Base-by-base conservation (phyloP, 768 basidiomycete genomes). In the Cystofilobasidium capitatum region DNA sequence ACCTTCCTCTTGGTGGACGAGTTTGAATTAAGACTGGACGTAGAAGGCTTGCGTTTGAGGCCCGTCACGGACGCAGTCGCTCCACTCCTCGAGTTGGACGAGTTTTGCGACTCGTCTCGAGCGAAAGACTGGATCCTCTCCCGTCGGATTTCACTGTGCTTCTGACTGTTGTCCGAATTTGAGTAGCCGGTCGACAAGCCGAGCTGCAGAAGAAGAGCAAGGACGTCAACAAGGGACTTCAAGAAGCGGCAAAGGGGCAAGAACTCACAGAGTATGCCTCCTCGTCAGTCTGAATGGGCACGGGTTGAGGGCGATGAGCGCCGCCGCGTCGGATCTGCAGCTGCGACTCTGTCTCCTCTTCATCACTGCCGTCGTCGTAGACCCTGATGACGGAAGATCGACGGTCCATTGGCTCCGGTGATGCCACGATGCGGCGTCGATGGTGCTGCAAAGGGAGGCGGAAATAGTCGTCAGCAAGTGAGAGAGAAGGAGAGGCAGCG, bases 181-280 rank as follows among this genome's bases (percentile, higher is more conserved):
- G 51, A 55, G 31, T 55, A 55, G 51, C 51, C 51, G 51, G 51
- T 55, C 51, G 51, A 31, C 8, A 55, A 26, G 29, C 51, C 51
- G 51, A 55, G 51, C 51, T 55, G 51, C 4, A 22, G 51, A 5
- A 5, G 5, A 2, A 16, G 51, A 17, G 17, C 29, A 1, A 16
- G n/a, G 49, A 54, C 40, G 49, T 26, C 26, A 31, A 31, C n/a
- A 31, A 54, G 7, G 26, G 47, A 49, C 12, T 16, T 16, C 20
- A 49, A n/a, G 20, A 24, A 49, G 8, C 47, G 22, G 9, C 47
- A 49, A 49, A 13, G 47, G 33, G 14, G 9, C 26, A 29, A 31
- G 24, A 20, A 55, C 51, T 26, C 51, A 55, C 51, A 55, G 51
- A 55, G 51, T 55, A 55, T 14, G 51, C 51, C 29, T 55, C 51